These are phyloP conservation scores for Withania somnifera DNA, from an alignment of 305 asterid species.

Conservation along the genomic window DNA sequence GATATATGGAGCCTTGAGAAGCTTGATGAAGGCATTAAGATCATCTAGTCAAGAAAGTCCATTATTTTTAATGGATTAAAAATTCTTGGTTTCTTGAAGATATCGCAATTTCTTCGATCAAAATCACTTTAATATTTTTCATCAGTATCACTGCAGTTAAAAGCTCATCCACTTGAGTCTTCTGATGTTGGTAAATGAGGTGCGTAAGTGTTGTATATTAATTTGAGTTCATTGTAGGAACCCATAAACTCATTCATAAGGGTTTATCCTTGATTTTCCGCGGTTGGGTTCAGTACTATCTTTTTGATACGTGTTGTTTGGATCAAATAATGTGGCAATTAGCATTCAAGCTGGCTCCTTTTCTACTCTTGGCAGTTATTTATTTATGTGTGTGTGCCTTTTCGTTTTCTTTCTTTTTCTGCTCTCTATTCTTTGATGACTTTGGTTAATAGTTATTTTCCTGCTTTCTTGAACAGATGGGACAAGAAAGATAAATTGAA, in stretches of 20 bases:
- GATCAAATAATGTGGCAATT: background rate
- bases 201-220: background rate
- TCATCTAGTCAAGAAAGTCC: conserved; percentile 21
- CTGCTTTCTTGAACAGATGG: background rate
- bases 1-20: conserved; percentile 38
- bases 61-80: background rate
- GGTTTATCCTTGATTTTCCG: background rate
- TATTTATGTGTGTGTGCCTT: background rate
- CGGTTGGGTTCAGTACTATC: background rate
- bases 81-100: background rate
- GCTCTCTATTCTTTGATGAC: too few species aligned
- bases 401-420: background rate
- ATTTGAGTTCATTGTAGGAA: background rate
- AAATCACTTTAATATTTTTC: background rate
- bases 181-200: background rate
- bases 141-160: background rate
- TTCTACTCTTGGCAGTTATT: background rate
- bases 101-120: background rate
- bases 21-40: conserved; percentile 39
- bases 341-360: background rate
- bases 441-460: background rate
- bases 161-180: background rate
- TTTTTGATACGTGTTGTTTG: background rate
- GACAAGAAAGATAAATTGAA: background rate
- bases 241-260: background rate